Conservation (phyloP, 768 basidiomycete genomes). For the Suillus weaverae region DNA sequence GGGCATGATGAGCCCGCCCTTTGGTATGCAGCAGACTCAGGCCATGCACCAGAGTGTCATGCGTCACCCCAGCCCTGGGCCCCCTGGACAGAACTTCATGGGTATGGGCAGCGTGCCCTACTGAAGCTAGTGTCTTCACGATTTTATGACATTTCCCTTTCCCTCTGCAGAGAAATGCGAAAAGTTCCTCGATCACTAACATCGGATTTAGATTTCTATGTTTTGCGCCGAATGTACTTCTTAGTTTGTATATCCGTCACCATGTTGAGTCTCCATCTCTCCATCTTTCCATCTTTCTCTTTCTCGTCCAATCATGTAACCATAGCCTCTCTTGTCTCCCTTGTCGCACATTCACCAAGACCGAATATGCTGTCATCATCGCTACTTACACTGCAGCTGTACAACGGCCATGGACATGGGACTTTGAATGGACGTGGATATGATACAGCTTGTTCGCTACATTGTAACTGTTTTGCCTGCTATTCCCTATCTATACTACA, state of each 20-base stretch:
- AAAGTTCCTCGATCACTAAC: slow-evolving; percentile 7
- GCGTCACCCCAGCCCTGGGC: slow-evolving; percentile 75
- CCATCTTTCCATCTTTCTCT: slow-evolving; percentile 17
- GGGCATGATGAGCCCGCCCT: slow-evolving; percentile 49
- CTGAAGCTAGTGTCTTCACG: slow-evolving; percentile 20
- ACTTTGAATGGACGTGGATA: slow-evolving; percentile 59
- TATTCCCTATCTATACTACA: slow-evolving; percentile 15
- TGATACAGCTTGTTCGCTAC: slow-evolving; percentile 45
- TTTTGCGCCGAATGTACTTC: slow-evolving; percentile 12
- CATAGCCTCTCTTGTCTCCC: slow-evolving; percentile 12
- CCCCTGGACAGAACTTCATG: slow-evolving; percentile 48
- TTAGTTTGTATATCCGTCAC: slow-evolving; percentile 6
- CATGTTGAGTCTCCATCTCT: slow-evolving; percentile 10
- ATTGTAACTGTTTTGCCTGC: slow-evolving; percentile 45
- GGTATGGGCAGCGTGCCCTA: slow-evolving; percentile 38
- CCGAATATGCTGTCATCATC: slow-evolving; percentile 20
- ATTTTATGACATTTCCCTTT: neutral
- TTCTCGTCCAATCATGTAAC: slow-evolving; percentile 16
- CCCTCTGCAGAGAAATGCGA: neutral
- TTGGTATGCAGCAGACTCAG: slow-evolving; percentile 57
- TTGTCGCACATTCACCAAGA: slow-evolving; percentile 13
- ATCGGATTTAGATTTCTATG: slow-evolving; percentile 28
- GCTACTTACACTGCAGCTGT: slow-evolving; percentile 26
- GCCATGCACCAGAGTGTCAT: slow-evolving; percentile 87
- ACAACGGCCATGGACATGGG: slow-evolving; percentile 39